Conservation (phyloP, 2,329 filamentous ascomycete genomes). For the Aspergillus fijiensis region DNA sequence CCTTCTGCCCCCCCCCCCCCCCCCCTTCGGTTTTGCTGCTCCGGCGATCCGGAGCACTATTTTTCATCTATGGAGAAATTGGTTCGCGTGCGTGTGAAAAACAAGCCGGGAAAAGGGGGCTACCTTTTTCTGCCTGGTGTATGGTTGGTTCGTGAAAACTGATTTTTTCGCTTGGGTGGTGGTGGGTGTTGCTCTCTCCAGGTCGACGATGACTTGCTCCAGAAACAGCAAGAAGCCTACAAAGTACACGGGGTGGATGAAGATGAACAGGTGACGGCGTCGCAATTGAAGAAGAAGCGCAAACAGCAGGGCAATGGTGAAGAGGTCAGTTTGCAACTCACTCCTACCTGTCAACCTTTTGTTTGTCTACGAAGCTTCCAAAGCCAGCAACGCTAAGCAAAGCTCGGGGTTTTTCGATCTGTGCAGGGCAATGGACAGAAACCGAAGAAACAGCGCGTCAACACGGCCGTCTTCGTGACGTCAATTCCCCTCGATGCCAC, state of each 20-base stretch:
- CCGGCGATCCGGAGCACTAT: no score
- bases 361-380: neutral
- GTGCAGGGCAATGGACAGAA: constrained; percentile 35
- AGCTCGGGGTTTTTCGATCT: neutral
- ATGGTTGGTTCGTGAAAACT: constrained; percentile 32
- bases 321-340: constrained; percentile 45
- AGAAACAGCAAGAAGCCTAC: constrained; percentile 63
- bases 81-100: no score
- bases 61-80: no score
- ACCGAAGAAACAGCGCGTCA: constrained; percentile 56
- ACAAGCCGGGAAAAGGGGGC: no score
- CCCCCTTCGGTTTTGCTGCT: neutral
- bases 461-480: constrained; percentile 90
- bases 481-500: constrained; percentile 79
- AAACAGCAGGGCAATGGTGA: constrained; percentile 53
- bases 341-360: neutral
- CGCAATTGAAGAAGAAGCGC: constrained; percentile 53
- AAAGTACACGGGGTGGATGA: constrained; percentile 61
- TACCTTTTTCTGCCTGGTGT: neutral
- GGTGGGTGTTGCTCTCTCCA: constrained; percentile 38
- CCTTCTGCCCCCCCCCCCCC: constrained; percentile 1
- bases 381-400: neutral
- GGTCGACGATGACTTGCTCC: constrained; percentile 61
- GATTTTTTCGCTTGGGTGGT: constrained; percentile 29
- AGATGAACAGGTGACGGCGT: constrained; percentile 46